Percentiles rank a stretch among this genome's conserved stretches.
Evolutionary conservation across 257 asterid genomes (phyloP).

Genomic region (Solanum ossicruentum): DNA sequence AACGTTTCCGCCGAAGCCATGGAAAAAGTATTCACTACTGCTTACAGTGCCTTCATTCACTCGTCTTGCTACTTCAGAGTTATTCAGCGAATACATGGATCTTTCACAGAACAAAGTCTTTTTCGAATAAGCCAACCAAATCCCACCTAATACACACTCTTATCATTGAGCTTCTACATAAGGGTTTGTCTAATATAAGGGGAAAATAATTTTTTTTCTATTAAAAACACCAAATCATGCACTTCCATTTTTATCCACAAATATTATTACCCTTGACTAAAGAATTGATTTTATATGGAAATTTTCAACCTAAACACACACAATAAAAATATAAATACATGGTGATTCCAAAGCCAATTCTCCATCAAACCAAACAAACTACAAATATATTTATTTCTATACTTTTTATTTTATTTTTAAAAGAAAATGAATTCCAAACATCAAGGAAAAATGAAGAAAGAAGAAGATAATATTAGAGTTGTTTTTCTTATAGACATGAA

Average conservation of each 20-base stretch:
- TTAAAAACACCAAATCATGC: background rate
- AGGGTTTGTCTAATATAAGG: background rate
- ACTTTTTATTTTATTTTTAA: background rate
- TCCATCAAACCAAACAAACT: background rate
- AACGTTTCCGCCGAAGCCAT: too few species aligned
- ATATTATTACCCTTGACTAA: background rate
- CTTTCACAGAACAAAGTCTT: too few species aligned
- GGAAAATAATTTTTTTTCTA: background rate
- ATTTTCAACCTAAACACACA: background rate
- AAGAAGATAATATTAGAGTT: background rate
- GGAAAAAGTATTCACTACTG: too few species aligned
- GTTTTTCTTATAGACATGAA: background rate
- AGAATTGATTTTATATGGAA: background rate
- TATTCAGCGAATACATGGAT: too few species aligned
- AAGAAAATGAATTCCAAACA: background rate
- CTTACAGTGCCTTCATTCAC: too few species aligned
- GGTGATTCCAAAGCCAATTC: background rate
- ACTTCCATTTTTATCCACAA: background rate
- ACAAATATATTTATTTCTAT: background rate
- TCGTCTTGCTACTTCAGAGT: too few species aligned
- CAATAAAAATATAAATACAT: background rate
- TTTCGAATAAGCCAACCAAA: too few species aligned
- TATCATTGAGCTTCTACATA: background rate
- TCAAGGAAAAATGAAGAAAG: background rate
- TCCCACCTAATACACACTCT: background rate